Percentiles rank a stretch among this genome's conserved stretches.
These are phyloP conservation scores for Daedalea quercina DNA, from an alignment of 768 basidiomycete genomes.

Conservation along the genomic window DNA sequence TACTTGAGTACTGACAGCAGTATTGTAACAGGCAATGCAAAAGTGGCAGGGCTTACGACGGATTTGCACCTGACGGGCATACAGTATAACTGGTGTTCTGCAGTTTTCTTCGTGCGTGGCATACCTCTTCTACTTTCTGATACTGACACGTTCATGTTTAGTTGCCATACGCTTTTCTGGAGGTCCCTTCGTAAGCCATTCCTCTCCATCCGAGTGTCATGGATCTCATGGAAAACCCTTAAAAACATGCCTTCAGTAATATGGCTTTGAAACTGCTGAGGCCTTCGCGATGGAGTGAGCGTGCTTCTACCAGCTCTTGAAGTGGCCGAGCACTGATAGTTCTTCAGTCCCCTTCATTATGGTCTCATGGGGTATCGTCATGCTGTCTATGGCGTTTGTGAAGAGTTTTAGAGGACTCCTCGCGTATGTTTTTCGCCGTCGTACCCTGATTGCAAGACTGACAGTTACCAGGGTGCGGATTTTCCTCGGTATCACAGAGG, in stretches of 20 bases:
- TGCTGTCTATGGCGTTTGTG: conserved; percentile 5
- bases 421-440: neutral
- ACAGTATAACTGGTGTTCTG: conserved; percentile 4
- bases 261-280: conserved; percentile 4
- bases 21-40: conserved; percentile 4
- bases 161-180: conserved; percentile 7
- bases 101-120: conserved; percentile 5
- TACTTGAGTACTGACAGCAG: neutral
- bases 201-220: neutral
- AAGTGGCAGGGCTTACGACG: conserved; percentile 3
- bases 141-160: neutral
- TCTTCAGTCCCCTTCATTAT: conserved; percentile 4
- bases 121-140: neutral
- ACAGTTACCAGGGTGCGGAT: neutral
- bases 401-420: conserved; percentile 5
- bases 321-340: neutral
- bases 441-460: neutral
- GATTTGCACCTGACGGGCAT: conserved; percentile 5
- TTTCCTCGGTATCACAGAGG: conserved; percentile 6
- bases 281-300: conserved; percentile 4
- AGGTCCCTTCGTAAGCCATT: conserved; percentile 4
- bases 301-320: neutral
- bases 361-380: conserved; percentile 6
- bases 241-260: conserved; percentile 2
- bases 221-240: too few relatives aligned